These are phyloP conservation scores for Perkinsela sp. DNA, from an alignment of 208 protist species.

Conservation along the genomic window DNA sequence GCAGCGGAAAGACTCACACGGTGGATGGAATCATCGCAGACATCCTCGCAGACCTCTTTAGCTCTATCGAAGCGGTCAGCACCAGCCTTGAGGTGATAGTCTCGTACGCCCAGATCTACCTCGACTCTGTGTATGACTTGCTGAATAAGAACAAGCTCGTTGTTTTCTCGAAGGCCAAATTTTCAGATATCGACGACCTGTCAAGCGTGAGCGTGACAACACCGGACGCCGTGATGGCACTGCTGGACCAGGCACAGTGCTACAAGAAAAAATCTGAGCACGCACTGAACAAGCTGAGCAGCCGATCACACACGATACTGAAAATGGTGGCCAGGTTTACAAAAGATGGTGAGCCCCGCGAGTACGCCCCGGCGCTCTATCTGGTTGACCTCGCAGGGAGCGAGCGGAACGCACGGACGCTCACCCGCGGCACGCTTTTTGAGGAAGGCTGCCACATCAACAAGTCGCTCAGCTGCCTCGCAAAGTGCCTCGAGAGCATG, in stretches of 20 bases:
- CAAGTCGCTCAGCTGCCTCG: slow-evolving; percentile 60
- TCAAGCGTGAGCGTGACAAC: not conserved
- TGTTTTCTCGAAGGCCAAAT: not conserved
- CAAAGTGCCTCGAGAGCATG: slow-evolving; percentile 63
- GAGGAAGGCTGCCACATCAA: slow-evolving; percentile 80
- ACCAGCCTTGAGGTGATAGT: not conserved
- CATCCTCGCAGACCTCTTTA: not conserved
- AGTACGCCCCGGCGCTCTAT: slow-evolving; percentile 19
- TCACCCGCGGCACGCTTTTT: slow-evolving; percentile 59
- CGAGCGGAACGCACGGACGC: slow-evolving; percentile 68
- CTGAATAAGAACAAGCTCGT: not conserved
- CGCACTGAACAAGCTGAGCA: not conserved
- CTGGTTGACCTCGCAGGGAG: slow-evolving; percentile 76
- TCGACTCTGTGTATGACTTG: not conserved
- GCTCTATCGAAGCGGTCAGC: not conserved
- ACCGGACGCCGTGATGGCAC: not conserved
- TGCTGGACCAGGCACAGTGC: not conserved
- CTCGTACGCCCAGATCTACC: not conserved
- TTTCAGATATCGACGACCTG: not conserved
- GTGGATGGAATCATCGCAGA: slow-evolving; percentile 34
- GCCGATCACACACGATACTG: slow-evolving; percentile 15
- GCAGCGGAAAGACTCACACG: slow-evolving; percentile 46
- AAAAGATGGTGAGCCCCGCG: slow-evolving; percentile 3
- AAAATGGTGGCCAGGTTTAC: slow-evolving; percentile 8
- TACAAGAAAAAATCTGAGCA: not conserved